phyloP scores from a whole-genome alignment of 23 red algal species.

The Gracilaria vermiculophylla region DNA sequence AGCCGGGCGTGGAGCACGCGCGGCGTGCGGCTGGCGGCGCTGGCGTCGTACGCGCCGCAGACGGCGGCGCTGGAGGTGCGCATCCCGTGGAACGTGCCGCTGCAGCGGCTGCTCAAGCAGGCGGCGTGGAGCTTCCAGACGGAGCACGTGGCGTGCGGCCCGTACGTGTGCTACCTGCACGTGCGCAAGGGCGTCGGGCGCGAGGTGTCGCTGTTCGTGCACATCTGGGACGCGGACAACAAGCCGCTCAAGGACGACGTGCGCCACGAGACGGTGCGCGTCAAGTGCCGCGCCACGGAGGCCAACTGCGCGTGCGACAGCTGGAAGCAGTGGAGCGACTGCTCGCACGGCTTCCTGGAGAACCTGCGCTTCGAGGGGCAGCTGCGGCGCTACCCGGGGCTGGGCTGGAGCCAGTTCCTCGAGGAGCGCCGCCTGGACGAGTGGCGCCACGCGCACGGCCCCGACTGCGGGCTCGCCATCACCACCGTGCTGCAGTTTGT shows the following conservation, averaged over 20 bases:
- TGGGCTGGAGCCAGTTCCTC: conserved; percentile 66
- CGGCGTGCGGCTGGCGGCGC: conserved; percentile 27
- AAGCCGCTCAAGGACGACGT: conserved; percentile 52
- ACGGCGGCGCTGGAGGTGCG: conserved; percentile 53
- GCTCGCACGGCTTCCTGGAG: conserved; percentile 49
- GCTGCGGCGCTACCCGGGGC: conserved; percentile 49
- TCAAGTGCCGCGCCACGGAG: conserved; percentile 58
- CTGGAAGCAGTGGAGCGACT: conserved; percentile 42
- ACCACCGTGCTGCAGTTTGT: conserved; percentile 59
- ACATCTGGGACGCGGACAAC: conserved; percentile 42
- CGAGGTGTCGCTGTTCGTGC: conserved; percentile 54
- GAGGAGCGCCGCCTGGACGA: conserved; percentile 44
- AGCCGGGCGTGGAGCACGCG: conserved; percentile 22
- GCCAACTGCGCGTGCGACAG: conserved; percentile 38
- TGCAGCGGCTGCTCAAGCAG: conserved; percentile 39
- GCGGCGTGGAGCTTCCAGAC: conserved; percentile 50
- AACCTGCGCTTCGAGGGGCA: conserved; percentile 52
- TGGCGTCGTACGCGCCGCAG: conserved; percentile 41
- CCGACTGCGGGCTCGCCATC: conserved; percentile 46
- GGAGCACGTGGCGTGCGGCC: conserved; percentile 49
- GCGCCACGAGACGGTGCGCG: conserved; percentile 48
- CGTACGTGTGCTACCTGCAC: conserved; percentile 53
- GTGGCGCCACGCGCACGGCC: conserved; percentile 38
- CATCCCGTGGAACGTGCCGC: conserved; percentile 63
- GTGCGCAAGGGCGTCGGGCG: conserved; percentile 36